These are phyloP conservation scores for Lumnitzera racemosa DNA, from an alignment of 345 rosid species.

Conservation along the genomic window DNA sequence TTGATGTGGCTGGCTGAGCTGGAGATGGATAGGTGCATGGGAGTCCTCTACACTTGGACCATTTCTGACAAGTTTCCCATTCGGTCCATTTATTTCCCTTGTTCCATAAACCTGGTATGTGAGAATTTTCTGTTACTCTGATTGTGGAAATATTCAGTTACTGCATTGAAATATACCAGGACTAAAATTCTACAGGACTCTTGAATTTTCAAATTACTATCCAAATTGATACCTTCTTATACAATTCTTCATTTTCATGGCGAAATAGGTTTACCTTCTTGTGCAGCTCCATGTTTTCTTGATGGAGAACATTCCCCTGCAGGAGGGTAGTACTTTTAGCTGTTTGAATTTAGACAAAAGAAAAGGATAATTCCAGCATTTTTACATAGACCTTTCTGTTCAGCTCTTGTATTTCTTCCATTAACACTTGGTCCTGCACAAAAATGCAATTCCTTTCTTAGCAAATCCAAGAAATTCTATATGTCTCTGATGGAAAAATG, in stretches of 20 bases:
- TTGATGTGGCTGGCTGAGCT: constrained; percentile 57
- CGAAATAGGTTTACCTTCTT: constrained; percentile 55
- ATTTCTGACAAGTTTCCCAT: constrained; percentile 29
- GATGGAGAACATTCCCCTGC: constrained; percentile 56
- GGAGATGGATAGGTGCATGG: constrained; percentile 49
- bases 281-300: constrained; percentile 60
- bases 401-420: constrained; percentile 56
- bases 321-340: constrained; percentile 13
- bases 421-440: constrained; percentile 51
- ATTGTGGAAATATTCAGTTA: constrained; percentile 9
- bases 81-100: constrained; percentile 32
- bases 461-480: constrained; percentile 5
- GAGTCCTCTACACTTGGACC: constrained; percentile 48
- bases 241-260: constrained; percentile 38
- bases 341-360: constrained; percentile 11
- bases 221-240: constrained; percentile 28
- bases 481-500: constrained; percentile 1
- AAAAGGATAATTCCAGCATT: constrained; percentile 4
- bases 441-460: constrained; percentile 7
- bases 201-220: not conserved
- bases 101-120: constrained; percentile 37
- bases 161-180: no score
- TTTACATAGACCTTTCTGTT: constrained; percentile 38
- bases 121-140: constrained; percentile 15
- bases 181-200: constrained; percentile 3